Evolutionary conservation across 768 basidiomycete species (phyloP), one percentile per base, ranked within the genome.

Genomic region (Rhodotorula kratochvilovae): DNA sequence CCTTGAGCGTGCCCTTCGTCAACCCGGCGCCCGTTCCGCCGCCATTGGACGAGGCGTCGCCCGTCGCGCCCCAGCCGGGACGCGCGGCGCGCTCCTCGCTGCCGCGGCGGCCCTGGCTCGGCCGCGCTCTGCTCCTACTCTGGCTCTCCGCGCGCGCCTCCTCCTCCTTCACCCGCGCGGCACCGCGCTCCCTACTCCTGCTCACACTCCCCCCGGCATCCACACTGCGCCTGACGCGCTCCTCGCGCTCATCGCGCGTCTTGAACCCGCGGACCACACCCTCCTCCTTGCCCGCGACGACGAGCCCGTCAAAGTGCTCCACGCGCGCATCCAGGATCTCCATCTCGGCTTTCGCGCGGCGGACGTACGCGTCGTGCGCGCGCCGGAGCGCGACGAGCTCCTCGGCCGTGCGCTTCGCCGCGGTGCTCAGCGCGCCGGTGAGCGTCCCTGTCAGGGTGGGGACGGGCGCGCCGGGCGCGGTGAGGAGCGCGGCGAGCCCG

Each of bases 201-300:
- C 68, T 69, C 31, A 31, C 33, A n/a, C 56, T 58, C 36, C 15
- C 50, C 21, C 33, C 29, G 5, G 36, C 50, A 15, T 36, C 55
- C 11, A 25, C 23, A 2, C 3, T 33, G 0, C 31, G 31, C 5
- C 46, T 16, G 1, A 16, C 27, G 4, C 19, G 23, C 48, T 33
- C 19, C 17, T 43, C 62, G 39, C 45, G 39, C 43, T 36, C 48
- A 21, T 63, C 67, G 64, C n/a, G 50, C 56, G 65, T 51, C 46
- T 39, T 36, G 51, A 75, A 74, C 1, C 73, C 73, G 19, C 62
- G 36, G 17, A 74, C 70, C 25, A 74, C 67, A 15, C 65, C 66
- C 55, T 36, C 68, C 39, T 42, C 63, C 1, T 1, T 43, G 36
- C 1, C 45, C 25, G 46, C 60, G 48, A 6, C 17, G 19, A 36